These are phyloP conservation scores for Aegilops sharonensis DNA, from an alignment of 176 grass and related monocot species.

Conservation along the genomic window DNA sequence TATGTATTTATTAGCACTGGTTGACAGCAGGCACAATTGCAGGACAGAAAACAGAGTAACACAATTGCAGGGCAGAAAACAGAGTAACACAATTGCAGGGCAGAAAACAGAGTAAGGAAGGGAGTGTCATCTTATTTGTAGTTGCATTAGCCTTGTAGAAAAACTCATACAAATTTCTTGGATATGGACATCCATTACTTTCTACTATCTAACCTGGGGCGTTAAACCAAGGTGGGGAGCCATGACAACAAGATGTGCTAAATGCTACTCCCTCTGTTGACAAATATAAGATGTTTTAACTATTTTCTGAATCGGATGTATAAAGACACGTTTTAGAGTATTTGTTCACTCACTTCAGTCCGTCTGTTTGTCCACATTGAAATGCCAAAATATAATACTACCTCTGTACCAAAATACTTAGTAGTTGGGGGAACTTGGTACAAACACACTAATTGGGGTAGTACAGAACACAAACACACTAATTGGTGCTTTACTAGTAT, in stretches of 20 bases:
- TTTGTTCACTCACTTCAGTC: no score
- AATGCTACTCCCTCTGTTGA: no score
- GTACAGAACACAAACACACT: not conserved
- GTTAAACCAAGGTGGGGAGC: no score
- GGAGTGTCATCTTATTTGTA: not conserved
- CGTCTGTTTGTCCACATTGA: no score
- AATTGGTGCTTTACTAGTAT: not conserved
- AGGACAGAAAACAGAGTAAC: not conserved
- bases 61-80: not conserved
- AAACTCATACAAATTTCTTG: not conserved
- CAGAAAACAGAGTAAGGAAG: not conserved
- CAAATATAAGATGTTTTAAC: no score
- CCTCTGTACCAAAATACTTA: no score
- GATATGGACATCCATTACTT: not conserved
- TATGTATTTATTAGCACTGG: not conserved
- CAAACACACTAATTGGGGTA: not conserved
- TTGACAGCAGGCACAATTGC: not conserved
- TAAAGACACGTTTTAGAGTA: no score
- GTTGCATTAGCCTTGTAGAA: not conserved
- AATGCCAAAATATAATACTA: no score
- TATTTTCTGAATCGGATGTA: no score
- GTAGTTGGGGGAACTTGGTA: not conserved
- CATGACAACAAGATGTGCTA: no score
- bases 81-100: not conserved
- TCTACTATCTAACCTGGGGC: no score